Conservation (phyloP, 1,284 basidiomycete genomes). For the Boletellus deceptivus region DNA sequence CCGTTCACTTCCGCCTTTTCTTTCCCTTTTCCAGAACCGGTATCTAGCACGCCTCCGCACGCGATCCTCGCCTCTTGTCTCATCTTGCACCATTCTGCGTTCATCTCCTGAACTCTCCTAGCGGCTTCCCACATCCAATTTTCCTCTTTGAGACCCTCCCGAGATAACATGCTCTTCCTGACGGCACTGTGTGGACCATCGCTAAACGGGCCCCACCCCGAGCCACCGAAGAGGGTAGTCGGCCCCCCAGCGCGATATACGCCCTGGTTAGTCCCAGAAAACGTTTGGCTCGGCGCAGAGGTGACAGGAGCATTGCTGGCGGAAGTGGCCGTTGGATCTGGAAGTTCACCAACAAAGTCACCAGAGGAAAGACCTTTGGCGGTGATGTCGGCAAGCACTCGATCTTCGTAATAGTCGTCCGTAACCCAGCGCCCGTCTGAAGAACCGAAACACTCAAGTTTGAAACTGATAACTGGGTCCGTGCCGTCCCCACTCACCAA, state of each 20-base stretch:
- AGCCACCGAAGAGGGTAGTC: slow-evolving; percentile 82
- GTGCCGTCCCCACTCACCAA: slow-evolving; percentile 51
- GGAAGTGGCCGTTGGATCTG: slow-evolving; percentile 55
- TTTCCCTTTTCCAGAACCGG: slow-evolving; percentile 25
- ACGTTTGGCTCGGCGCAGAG: slow-evolving; percentile 36
- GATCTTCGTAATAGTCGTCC: slow-evolving; percentile 95
- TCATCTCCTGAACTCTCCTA: slow-evolving; percentile 58
- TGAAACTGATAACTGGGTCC: neutral
- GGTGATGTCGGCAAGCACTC: slow-evolving; percentile 68
- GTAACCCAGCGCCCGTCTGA: slow-evolving; percentile 86
- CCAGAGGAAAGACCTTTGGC: slow-evolving; percentile 72
- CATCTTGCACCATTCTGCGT: slow-evolving; percentile 61
- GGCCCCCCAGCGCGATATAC: slow-evolving; percentile 84
- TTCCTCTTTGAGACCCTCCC: slow-evolving; percentile 76
- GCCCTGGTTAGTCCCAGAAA: slow-evolving; percentile 45
- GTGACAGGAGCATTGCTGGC: slow-evolving; percentile 41
- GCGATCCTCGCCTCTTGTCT: slow-evolving; percentile 56
- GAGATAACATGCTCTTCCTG: slow-evolving; percentile 64
- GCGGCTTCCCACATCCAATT: slow-evolving; percentile 89
- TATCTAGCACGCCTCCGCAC: slow-evolving; percentile 40
- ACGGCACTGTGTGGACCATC: slow-evolving; percentile 80
- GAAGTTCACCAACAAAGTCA: slow-evolving; percentile 74
- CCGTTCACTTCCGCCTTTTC: slow-evolving; percentile 27
- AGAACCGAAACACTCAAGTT: neutral
- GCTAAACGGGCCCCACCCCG: slow-evolving; percentile 81